These are phyloP conservation scores for Colletotrichum cuscutae DNA, from an alignment of 2,329 filamentous ascomycete genomes.

Conservation along the genomic window DNA sequence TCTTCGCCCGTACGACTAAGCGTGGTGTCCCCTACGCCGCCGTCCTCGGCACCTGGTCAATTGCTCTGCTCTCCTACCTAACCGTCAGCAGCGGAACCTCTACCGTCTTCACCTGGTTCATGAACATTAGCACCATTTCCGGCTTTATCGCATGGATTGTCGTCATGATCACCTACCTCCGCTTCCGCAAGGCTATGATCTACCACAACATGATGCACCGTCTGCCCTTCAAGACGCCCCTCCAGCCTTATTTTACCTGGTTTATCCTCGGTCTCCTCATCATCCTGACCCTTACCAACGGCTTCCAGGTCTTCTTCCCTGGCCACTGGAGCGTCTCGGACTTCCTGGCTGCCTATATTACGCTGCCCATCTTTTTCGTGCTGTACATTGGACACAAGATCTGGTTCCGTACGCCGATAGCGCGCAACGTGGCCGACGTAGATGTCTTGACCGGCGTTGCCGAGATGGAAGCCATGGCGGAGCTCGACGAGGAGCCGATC, in stretches of 20 bases:
- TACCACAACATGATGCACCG: constrained; percentile 60
- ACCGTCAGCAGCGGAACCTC: constrained; percentile 72
- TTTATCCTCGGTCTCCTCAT: constrained; percentile 66
- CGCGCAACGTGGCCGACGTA: constrained; percentile 57
- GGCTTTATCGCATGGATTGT: constrained; percentile 71
- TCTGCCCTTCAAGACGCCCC: constrained; percentile 62
- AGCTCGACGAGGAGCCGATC: constrained; percentile 56
- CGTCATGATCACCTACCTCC: constrained; percentile 67
- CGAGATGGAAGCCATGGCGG: constrained; percentile 70
- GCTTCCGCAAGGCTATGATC: constrained; percentile 67
- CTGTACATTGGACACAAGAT: constrained; percentile 72
- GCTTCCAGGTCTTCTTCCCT: constrained; percentile 79
- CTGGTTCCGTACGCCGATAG: constrained; percentile 54
- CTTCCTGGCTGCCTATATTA: constrained; percentile 75
- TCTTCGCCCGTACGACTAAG: constrained; percentile 69
- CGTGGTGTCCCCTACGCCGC: constrained; percentile 69
- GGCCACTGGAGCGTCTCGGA: constrained; percentile 68
- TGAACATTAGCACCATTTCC: constrained; percentile 74
- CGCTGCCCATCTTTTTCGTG: constrained; percentile 67
- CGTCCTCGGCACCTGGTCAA: constrained; percentile 63
- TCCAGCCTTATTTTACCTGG: constrained; percentile 74
- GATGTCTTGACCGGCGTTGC: constrained; percentile 68
- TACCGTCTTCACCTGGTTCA: constrained; percentile 76
- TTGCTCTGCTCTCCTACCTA: constrained; percentile 76
- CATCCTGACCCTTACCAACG: constrained; percentile 77